Evolutionary conservation across 2,329 filamentous ascomycete genomes (phyloP).

Genomic region (Rutstroemia sp.): DNA sequence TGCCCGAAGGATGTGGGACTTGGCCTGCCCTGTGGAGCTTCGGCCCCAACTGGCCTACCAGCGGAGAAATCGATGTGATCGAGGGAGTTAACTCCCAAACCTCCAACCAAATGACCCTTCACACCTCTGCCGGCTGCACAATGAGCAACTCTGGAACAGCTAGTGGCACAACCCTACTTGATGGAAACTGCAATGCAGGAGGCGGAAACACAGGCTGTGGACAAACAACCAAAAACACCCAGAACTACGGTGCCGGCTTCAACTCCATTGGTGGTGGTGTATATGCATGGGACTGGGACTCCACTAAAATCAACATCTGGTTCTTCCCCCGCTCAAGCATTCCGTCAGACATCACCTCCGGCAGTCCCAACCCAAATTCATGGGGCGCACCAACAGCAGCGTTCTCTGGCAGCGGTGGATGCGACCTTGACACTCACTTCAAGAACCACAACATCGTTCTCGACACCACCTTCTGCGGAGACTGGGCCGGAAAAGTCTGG

Average conservation of each 20-base stretch:
- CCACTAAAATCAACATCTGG: conserved; percentile 65
- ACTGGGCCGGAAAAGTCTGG: conserved; percentile 75
- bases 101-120: conserved; percentile 59
- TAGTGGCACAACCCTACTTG: conserved; percentile 34
- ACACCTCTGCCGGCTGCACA: conserved; percentile 71
- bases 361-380: conserved; percentile 51
- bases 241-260: conserved; percentile 53
- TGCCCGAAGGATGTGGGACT: conserved; percentile 51
- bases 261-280: conserved; percentile 60
- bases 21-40: conserved; percentile 53
- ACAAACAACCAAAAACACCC: conserved; percentile 10
- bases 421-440: conserved; percentile 67
- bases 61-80: conserved; percentile 73
- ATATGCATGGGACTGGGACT: conserved; percentile 72
- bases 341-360: conserved; percentile 53
- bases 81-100: conserved; percentile 64
- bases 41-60: conserved; percentile 58
- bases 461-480: conserved; percentile 77
- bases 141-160: conserved; percentile 41
- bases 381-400: conserved; percentile 63
- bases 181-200: background rate
- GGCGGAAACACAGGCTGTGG: conserved; percentile 9
- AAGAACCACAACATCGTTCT: conserved; percentile 67
- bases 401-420: conserved; percentile 59
- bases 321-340: conserved; percentile 66